Conservation (phyloP, 768 basidiomycete genomes). For the Boletus insuetus region DNA sequence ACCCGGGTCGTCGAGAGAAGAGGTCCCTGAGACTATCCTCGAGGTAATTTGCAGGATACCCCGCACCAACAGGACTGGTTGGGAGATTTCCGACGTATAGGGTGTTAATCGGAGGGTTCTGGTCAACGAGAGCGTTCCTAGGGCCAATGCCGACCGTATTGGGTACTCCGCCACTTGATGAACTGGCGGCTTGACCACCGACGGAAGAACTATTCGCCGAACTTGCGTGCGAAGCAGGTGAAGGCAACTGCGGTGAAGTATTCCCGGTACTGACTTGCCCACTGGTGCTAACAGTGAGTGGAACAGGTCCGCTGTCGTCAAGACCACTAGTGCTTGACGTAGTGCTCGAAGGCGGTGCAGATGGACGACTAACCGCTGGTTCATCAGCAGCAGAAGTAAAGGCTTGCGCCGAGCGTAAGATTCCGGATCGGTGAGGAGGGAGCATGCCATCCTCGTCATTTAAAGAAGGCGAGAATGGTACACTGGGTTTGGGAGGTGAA, state of each 20-base stretch:
- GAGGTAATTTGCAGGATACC: conserved; percentile 74
- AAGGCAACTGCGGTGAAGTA: conserved; percentile 71
- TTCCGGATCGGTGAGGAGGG: conserved; percentile 29
- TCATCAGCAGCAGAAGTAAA: conserved; percentile 27
- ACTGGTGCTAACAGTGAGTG: conserved; percentile 49
- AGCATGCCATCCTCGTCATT: conserved; percentile 35
- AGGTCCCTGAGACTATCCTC: conserved; percentile 85
- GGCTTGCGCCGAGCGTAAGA: conserved; percentile 26
- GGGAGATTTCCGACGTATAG: conserved; percentile 99
- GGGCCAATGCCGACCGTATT: conserved; percentile 26
- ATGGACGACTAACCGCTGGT: conserved; percentile 26
- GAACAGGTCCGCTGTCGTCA: conserved; percentile 24
- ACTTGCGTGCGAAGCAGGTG: conserved; percentile 67
- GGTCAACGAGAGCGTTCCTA: conserved; percentile 58
- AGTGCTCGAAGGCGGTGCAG: conserved; percentile 36
- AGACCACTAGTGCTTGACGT: conserved; percentile 47
- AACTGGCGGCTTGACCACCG: conserved; percentile 29
- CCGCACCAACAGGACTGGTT: conserved; percentile 66
- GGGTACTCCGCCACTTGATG: conserved; percentile 28
- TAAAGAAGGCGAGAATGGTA: conserved; percentile 22
- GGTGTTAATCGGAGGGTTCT: conserved; percentile 98
- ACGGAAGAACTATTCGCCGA: conserved; percentile 39
- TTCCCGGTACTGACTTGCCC: conserved; percentile 31
- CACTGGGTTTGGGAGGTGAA: conserved; percentile 25
- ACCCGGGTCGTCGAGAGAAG: conserved; percentile 79